Evolutionary conservation across 2,329 filamentous ascomycete genomes (phyloP), one percentile per base, ranked within the genome.

Genomic region (Beauveria varroae): DNA sequence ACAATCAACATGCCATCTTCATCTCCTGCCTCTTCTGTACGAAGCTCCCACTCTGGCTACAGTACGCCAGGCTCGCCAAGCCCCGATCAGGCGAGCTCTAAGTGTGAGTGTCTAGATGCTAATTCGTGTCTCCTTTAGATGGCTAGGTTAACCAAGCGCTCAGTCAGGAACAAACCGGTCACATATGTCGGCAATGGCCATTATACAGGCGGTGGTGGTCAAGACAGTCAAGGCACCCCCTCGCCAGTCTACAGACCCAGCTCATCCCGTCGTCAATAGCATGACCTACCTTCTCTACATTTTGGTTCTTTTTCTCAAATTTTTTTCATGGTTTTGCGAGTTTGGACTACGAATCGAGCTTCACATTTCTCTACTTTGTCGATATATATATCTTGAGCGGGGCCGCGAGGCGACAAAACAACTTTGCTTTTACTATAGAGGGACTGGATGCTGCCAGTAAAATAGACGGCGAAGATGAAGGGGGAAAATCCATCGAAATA

Each of bases 321-420:
- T n/a, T 14, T 20, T 7, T 8, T 18, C 8, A 49, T 5, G 22
- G 9, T 34, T 3, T 20, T 16, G 22, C 14, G 16, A 57, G 12
- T 41, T 22, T 20, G 34, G 9, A 34, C 22, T 34, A 18, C n/a
- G 6, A 5, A 4, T 30, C 22, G 16, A 53, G 37, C 22, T 18
- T 52, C 53, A 12, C 47, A 37, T 34, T 43, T n/a, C 22, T 60
- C 34, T 60, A 9, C 12, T 34, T 46, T 51, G 24, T 59, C 40
- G 40, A 44, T 59, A 41, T 51, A 58, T 16, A 56, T 46, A 59
- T 51, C 18, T 51, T 52, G 51, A 44, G 57, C 47, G 37, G 41
- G 4, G 47, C 47, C 57, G 34, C 37, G 16, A 12, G 47, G 37
- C 37, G 30, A 37, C 24, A 44, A 16, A 28, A n/a, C 46, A 10